These are phyloP conservation scores for Endocalyx cinctus DNA, from an alignment of 2,329 filamentous ascomycete genomes.

Conservation along the genomic window DNA sequence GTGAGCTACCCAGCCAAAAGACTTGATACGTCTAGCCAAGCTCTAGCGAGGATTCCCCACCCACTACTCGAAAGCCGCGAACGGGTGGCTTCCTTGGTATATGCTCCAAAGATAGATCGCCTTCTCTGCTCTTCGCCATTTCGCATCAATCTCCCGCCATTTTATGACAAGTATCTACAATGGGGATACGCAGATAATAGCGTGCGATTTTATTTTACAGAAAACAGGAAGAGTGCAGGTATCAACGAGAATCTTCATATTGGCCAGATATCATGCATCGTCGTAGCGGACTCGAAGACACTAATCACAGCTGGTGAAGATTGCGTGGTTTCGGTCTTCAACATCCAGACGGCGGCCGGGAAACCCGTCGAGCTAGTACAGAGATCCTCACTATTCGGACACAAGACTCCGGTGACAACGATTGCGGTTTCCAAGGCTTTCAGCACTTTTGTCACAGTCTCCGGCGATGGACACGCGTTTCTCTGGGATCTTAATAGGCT, in stretches of 20 bases:
- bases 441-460: slow-evolving; percentile 80
- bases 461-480: slow-evolving; percentile 74
- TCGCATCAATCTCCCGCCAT: slow-evolving; percentile 78
- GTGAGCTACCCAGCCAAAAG: slow-evolving; percentile 59
- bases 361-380: slow-evolving; percentile 76
- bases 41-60: slow-evolving; percentile 71
- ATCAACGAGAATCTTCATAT: slow-evolving; percentile 93
- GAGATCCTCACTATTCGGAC: slow-evolving; percentile 80
- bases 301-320: slow-evolving; percentile 90
- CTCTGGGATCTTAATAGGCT: slow-evolving; percentile 93
- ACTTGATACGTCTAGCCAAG: slow-evolving; percentile 73
- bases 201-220: slow-evolving; percentile 82
- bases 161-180: slow-evolving; percentile 86
- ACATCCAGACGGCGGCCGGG: slow-evolving; percentile 55
- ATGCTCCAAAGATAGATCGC: slow-evolving; percentile 74
- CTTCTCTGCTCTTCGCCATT: slow-evolving; percentile 80
- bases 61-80: slow-evolving; percentile 75
- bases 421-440: slow-evolving; percentile 86
- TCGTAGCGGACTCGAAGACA: slow-evolving; percentile 85
- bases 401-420: slow-evolving; percentile 75
- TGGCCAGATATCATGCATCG: slow-evolving; percentile 77
- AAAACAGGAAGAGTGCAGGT: slow-evolving; percentile 76
- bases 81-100: slow-evolving; percentile 72
- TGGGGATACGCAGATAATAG: slow-evolving; percentile 96
- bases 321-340: slow-evolving; percentile 84